Evolutionary conservation across 495 filamentous ascomycete species (phyloP).

Genomic region (Oleoguttula mirabilis): DNA sequence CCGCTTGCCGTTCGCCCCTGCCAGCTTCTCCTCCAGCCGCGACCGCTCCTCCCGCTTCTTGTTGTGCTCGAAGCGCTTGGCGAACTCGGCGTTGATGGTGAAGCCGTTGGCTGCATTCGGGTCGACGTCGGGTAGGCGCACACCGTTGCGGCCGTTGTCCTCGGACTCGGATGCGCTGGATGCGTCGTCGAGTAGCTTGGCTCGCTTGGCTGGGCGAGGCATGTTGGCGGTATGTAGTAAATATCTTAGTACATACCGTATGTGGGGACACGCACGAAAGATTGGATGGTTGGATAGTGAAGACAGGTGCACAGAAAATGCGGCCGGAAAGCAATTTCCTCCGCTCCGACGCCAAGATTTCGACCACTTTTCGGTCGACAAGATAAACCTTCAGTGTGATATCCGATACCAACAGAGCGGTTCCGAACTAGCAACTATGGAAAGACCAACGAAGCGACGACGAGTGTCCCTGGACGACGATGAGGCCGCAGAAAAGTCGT

Average conservation of each 20-base stretch:
- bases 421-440: no score
- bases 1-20: neutral
- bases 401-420: no score
- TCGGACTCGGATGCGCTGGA: constrained; percentile 1
- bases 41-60: constrained; percentile 86
- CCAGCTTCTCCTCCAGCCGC: constrained; percentile 45
- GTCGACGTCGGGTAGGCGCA: neutral
- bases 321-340: neutral
- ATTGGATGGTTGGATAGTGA: neutral
- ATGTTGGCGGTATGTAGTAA: no score
- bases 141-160: constrained; percentile 5
- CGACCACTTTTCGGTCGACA: no score
- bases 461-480: constrained; percentile 9
- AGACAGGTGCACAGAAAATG: neutral
- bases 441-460: constrained; percentile 8
- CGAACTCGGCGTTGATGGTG: constrained; percentile 85
- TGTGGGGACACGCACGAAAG: no score
- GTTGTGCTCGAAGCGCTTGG: constrained; percentile 84
- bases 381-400: no score
- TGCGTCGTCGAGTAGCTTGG: constrained; percentile 12
- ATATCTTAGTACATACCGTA: no score
- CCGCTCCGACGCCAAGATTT: no score
- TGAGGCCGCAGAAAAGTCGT: no score
- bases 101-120: constrained; percentile 24
- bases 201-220: constrained; percentile 16